Evolutionary conservation across 441 rosid species (phyloP), one percentile per base, ranked within the genome.

Genomic region (Adansonia rubrostipa): DNA sequence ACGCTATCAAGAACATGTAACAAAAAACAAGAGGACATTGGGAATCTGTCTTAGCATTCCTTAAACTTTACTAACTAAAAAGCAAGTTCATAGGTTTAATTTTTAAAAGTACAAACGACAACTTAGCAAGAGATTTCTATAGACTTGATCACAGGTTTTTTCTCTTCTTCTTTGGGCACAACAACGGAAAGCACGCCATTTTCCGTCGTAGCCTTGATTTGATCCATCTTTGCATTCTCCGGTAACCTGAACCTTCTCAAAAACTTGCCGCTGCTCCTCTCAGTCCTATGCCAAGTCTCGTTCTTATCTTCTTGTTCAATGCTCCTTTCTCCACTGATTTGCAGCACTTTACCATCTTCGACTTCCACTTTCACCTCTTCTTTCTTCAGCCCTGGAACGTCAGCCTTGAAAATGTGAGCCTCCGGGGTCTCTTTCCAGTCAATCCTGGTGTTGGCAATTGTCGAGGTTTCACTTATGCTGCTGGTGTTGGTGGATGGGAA

Each of bases 171-270:
- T 14, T 89, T 89, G 0, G 92, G 90, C 36, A 87, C 88, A 0
- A 53, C 75, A 1, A 89, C 87, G 0, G 80, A 75, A 42, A 89
- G 76, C 9, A 86, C 88, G 7, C 91, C 92, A 61, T 86, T 82
- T 84, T 87, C 89, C 91, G 88, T 80, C 8, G 53, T 36, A 0
- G 92, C 92, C 56, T 82, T 89, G 1, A 86, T 82, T 57, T 81
- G 77, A 9, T 87, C 87, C 73, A 76, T 22, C 71, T 81, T 89
- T 0, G 83, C 87, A 68, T 87, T 86, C 75, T 85, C 91, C 0
- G 89, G 89, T 58, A 87, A 4, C 82, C 87, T 87, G 42, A 87
- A 89, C 85, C 89, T 84, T 83, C 90, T 82, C 84, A 77, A 5
- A 58, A 87, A 86, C 72, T 69, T 86, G 0, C 92, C 89, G 42